Conservation (phyloP, 768 basidiomycete genomes). For the Leccinum incarnatum region DNA sequence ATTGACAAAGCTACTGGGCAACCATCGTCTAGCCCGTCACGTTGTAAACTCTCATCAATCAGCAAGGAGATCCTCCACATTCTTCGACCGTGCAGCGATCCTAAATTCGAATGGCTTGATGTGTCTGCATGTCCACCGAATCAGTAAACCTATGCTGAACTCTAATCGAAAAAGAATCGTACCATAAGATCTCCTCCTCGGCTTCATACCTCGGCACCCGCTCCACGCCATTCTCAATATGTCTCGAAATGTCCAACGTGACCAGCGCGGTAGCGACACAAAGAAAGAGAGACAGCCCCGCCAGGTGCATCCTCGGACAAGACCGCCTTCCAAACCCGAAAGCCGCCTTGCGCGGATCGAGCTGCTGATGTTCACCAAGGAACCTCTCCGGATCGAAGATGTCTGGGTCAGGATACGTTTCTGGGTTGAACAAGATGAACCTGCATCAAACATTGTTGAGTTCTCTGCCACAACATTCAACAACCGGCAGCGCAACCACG, state of each 20-base stretch:
- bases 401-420: slow-evolving; percentile 9
- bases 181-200: background rate
- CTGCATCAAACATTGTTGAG: background rate
- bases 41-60: background rate
- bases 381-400: slow-evolving; percentile 16
- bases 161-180: background rate
- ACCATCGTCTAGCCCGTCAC: background rate
- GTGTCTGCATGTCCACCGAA: background rate
- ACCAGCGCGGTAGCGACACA: slow-evolving; percentile 4
- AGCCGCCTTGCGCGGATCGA: slow-evolving; percentile 5
- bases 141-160: background rate
- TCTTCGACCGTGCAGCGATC: background rate
- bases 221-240: slow-evolving; percentile 1
- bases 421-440: slow-evolving; percentile 2
- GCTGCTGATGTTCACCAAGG: slow-evolving; percentile 5
- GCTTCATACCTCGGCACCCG: background rate
- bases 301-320: slow-evolving; percentile 8
- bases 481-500: background rate
- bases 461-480: background rate
- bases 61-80: background rate
- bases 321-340: slow-evolving; percentile 15
- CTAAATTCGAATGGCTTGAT: background rate
- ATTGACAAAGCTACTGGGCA: too few species aligned
- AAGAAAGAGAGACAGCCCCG: slow-evolving; percentile 6
- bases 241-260: slow-evolving; percentile 6